phyloP scores from a whole-genome alignment of 805 yeast genomes.

The Ogataea ramenticola region DNA sequence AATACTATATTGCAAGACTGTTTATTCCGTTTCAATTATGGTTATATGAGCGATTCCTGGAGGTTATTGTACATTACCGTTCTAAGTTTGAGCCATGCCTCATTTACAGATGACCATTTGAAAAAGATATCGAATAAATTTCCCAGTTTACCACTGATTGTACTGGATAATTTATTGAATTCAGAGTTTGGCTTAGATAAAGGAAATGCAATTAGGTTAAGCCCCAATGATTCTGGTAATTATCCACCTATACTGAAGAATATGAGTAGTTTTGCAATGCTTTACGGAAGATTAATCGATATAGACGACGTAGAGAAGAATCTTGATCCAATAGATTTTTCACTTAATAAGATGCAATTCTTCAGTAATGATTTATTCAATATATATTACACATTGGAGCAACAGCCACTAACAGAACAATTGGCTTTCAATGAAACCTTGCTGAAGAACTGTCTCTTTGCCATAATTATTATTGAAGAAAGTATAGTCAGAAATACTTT shows the following conservation, averaged over 20 bases:
- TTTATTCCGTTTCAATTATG: background rate
- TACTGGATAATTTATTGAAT: constrained; percentile 12
- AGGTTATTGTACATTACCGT: constrained; percentile 8
- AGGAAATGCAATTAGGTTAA: constrained; percentile 1
- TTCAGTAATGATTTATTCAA: constrained; percentile 12
- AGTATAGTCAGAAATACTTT: constrained; percentile 31
- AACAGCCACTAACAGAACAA: no score
- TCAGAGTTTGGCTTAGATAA: constrained; percentile 18
- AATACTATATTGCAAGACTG: background rate
- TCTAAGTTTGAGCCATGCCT: constrained; percentile 12
- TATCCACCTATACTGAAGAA: constrained; percentile 38
- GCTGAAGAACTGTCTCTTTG: constrained; percentile 32
- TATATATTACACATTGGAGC: background rate
- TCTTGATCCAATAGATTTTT: constrained; percentile 14
- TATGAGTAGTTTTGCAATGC: constrained; percentile 39
- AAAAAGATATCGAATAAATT: constrained; percentile 4
- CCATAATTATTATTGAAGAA: constrained; percentile 43
- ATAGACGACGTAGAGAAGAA: constrained; percentile 6
- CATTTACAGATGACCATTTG: constrained; percentile 5
- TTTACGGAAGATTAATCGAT: constrained; percentile 20
- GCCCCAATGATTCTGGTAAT: background rate
- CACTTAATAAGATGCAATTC: constrained; percentile 18
- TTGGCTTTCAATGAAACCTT: constrained; percentile 1
- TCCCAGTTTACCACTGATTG: constrained; percentile 10
- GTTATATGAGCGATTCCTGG: constrained; percentile 5